Evolutionary conservation across 2,329 filamentous ascomycete species (phyloP), one percentile per base, ranked within the genome.

Genomic region (Paecilomyces sp.): DNA sequence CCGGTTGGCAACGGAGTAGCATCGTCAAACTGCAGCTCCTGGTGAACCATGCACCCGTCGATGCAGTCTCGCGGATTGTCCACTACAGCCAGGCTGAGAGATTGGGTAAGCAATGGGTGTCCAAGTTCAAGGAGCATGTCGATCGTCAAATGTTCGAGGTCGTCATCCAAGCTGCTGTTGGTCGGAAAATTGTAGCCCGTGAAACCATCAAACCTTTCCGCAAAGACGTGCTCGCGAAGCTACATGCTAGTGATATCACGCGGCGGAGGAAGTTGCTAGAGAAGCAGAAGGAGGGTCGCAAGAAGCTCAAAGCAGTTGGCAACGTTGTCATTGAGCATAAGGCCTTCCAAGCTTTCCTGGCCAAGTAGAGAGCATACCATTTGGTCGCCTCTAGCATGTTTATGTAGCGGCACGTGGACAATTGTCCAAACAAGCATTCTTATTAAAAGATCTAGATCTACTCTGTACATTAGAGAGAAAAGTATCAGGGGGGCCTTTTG

Each of bases 91-190:
- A 97, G 74, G 86, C 88, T 0, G 88, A 93, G 31, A 83, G 90
- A 18, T 80, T 97, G 4, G 94, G 92, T 3, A 83, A 91, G 55
- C 82, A 87, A 59, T 99, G 94, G 94, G 93, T 97, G 5, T 87
- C 85, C 50, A 96, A 96, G 75, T 97, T 99, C 81, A 97, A 96
- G 71, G 88, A 97, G 74, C 93, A 97, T 68, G 93, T 99, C 22
- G 90, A 96, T 69, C 82, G 94, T 18, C 94, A 99, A 74, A 94
- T 97, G 87, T 99, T 96, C 70, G 94, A 99, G 77, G 86, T 99
- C 24, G 81, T 97, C 59, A 97, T 99, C 64, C 94, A 99, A 75
- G 93, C 94, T 2, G 88, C 90, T 0, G 88, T 90, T 0, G 93
- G 92, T 3, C 87, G 85, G 66, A 85, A 88, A 56, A 88, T 99